A percentile compares a stretch with the other conserved stretches of the same genome.
Evolutionary conservation across 148 eudicot species (phyloP).

Genomic region (Beta vulgaris): DNA sequence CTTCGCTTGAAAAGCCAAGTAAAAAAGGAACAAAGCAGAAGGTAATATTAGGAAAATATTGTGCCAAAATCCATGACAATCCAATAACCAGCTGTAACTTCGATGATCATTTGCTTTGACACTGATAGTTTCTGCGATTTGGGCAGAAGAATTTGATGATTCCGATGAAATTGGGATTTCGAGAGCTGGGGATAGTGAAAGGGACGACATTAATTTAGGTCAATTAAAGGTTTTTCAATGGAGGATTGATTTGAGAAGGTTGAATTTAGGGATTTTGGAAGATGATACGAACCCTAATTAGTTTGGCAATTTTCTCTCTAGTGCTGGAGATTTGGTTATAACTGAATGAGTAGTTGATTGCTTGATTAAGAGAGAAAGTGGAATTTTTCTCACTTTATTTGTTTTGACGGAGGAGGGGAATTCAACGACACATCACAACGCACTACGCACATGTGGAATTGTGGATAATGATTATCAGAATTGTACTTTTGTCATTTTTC

Average conservation of each 20-base stretch:
- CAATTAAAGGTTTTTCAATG: conserved; percentile 16
- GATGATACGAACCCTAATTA: conserved; percentile 27
- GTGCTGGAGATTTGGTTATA: too few species aligned
- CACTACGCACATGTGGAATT: too few species aligned
- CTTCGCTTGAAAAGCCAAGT: conserved; percentile 56
- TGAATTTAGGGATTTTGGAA: conserved; percentile 2
- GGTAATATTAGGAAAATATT: conserved; percentile 48
- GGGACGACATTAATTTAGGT: conserved; percentile 19
- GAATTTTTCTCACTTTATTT: too few species aligned
- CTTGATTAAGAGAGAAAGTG: background rate
- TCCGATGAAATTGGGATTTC: conserved; percentile 24
- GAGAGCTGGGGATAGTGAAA: conserved; percentile 1
- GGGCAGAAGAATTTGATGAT: conserved; percentile 15
- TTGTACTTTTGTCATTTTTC: too few species aligned
- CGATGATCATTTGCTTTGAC: conserved; percentile 19
- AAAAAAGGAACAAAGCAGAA: conserved; percentile 49
- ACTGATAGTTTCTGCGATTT: conserved; percentile 8
- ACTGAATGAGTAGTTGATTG: background rate
- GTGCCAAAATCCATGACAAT: conserved; percentile 73
- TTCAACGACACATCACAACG: too few species aligned
- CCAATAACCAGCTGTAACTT: conserved; percentile 42
- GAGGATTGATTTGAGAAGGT: conserved; percentile 10
- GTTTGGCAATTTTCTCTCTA: too few species aligned
- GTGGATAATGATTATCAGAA: too few species aligned
- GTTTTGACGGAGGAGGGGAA: too few species aligned